A percentile compares a stretch with the other conserved stretches of the same genome.
Evolutionary conservation across 805 yeast species (phyloP).

Genomic region (Teunomyces atbi): DNA sequence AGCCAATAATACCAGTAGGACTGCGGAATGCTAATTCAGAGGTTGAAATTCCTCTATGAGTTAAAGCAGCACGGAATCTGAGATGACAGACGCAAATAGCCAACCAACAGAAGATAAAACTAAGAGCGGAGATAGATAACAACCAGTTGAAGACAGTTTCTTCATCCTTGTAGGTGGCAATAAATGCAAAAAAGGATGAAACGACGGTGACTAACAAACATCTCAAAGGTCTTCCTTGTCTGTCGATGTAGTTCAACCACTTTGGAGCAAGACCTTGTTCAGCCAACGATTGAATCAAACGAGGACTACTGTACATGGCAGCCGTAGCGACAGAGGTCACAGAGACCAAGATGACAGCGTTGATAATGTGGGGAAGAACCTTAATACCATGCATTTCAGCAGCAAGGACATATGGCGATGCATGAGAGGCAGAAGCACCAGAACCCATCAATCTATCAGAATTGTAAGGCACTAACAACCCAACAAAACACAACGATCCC

Average conservation of each 20-base stretch:
- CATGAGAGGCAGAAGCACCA: slow-evolving; percentile 17
- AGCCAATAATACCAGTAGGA: slow-evolving; percentile 25
- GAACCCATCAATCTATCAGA: slow-evolving; percentile 35
- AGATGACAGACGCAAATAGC: slow-evolving; percentile 26
- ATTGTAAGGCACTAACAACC: slow-evolving; percentile 38
- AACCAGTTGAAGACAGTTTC: slow-evolving; percentile 30
- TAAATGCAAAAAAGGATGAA: slow-evolving; percentile 23
- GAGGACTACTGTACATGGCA: slow-evolving; percentile 28
- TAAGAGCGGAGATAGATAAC: slow-evolving; percentile 27
- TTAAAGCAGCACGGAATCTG: slow-evolving; percentile 29
- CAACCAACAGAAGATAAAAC: slow-evolving; percentile 26
- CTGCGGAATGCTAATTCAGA: slow-evolving; percentile 23
- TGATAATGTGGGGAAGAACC: slow-evolving; percentile 30
- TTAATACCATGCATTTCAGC: slow-evolving; percentile 25
- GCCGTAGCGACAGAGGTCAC: slow-evolving; percentile 32
- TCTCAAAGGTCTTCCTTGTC: slow-evolving; percentile 26
- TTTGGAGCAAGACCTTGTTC: slow-evolving; percentile 28
- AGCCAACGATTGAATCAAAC: slow-evolving; percentile 26
- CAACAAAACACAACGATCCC: slow-evolving; percentile 29
- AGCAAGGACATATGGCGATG: slow-evolving; percentile 30
- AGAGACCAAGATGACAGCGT: slow-evolving; percentile 31
- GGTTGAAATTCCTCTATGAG: slow-evolving; percentile 20
- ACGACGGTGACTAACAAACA: slow-evolving; percentile 24
- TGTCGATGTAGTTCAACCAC: slow-evolving; percentile 25
- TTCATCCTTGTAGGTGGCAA: slow-evolving; percentile 30